phyloP scores from a whole-genome alignment of 2,329 filamentous ascomycete genomes.

The Colletotrichum sp. region DNA sequence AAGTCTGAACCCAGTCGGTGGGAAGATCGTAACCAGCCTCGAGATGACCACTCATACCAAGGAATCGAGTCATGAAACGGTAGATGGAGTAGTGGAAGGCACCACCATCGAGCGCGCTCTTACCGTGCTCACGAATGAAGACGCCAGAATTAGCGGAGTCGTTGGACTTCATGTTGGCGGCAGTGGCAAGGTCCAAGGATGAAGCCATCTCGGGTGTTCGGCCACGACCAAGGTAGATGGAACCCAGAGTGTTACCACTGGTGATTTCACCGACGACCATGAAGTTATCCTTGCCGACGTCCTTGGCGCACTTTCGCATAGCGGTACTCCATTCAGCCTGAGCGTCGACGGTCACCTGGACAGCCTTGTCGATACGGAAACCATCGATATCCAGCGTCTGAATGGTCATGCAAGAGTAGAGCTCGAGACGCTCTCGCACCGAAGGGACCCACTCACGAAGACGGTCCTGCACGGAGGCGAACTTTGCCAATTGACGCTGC shows the following conservation, averaged over 20 bases:
- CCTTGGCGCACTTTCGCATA: constrained; percentile 60
- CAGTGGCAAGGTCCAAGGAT: constrained; percentile 17
- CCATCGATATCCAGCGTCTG: constrained; percentile 69
- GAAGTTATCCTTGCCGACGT: constrained; percentile 67
- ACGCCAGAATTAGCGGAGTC: constrained; percentile 9
- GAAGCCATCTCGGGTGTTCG: constrained; percentile 42
- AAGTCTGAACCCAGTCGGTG: constrained; percentile 50
- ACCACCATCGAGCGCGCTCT: constrained; percentile 48
- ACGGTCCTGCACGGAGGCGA: constrained; percentile 71
- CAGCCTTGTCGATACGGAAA: constrained; percentile 70
- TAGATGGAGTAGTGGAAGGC: constrained; percentile 44
- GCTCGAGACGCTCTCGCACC: constrained; percentile 61
- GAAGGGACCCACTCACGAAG: constrained; percentile 67
- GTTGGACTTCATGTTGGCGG: constrained; percentile 20
- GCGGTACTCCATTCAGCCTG: constrained; percentile 61
- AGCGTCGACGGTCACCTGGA: constrained; percentile 66
- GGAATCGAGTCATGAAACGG: constrained; percentile 32
- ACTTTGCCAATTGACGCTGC: constrained; percentile 68
- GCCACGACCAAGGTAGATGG: constrained; percentile 67
- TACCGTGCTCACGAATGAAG: constrained; percentile 63
- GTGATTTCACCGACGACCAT: constrained; percentile 69
- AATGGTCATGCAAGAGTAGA: constrained; percentile 69
- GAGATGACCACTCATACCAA: constrained; percentile 34
- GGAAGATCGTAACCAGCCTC: constrained; percentile 35
- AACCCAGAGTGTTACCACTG: constrained; percentile 63